Evolutionary conservation across 192 early-diverging fungal genomes (phyloP).

Genomic region (Coemansia sp.): DNA sequence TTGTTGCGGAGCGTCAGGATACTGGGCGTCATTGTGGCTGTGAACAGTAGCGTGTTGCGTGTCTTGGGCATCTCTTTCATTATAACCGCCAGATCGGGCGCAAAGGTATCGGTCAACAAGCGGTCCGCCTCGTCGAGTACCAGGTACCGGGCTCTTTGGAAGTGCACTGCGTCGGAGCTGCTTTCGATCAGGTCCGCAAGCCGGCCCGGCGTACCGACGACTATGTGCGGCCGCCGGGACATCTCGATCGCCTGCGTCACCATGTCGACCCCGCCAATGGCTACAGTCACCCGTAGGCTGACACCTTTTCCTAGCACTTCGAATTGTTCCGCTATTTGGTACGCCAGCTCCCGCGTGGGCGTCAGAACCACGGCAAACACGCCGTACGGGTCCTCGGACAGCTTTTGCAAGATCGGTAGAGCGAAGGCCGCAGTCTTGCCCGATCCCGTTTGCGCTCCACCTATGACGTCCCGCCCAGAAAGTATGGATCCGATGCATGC

Average conservation of each 20-base stretch:
- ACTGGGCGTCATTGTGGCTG: slow-evolving; percentile 92
- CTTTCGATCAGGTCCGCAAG: slow-evolving; percentile 90
- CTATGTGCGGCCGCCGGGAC: slow-evolving; percentile 79
- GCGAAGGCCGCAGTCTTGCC: slow-evolving; percentile 99
- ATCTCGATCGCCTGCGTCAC: slow-evolving; percentile 90
- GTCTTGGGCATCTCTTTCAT: slow-evolving; percentile 73
- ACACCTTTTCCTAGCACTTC: slow-evolving; percentile 85
- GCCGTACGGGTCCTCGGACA: slow-evolving; percentile 95
- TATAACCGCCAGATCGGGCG: slow-evolving; percentile 75
- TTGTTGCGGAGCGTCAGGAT: slow-evolving; percentile 69
- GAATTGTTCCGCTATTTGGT: slow-evolving; percentile 99
- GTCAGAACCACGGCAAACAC: slow-evolving; percentile 95
- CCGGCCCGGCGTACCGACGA: slow-evolving; percentile 94
- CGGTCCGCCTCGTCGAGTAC: slow-evolving; percentile 98
- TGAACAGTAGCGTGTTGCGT: slow-evolving; percentile 93
- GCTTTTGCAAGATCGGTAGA: slow-evolving; percentile 90
- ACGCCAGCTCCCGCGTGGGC: slow-evolving; percentile 94
- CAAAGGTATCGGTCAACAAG: slow-evolving; percentile 82
- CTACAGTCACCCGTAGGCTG: slow-evolving; percentile 76
- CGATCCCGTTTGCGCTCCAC: slow-evolving; percentile 91
- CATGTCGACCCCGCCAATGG: slow-evolving; percentile 95
- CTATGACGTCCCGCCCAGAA: slow-evolving; percentile 78
- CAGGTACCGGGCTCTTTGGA: slow-evolving; percentile 75
- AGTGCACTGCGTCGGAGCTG: slow-evolving; percentile 67
- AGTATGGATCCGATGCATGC: slow-evolving; percentile 83